Percentiles rank a stretch among this genome's conserved stretches.
These are phyloP conservation scores for Penicillium manginii DNA, from an alignment of 495 filamentous ascomycete species.

Conservation along the genomic window DNA sequence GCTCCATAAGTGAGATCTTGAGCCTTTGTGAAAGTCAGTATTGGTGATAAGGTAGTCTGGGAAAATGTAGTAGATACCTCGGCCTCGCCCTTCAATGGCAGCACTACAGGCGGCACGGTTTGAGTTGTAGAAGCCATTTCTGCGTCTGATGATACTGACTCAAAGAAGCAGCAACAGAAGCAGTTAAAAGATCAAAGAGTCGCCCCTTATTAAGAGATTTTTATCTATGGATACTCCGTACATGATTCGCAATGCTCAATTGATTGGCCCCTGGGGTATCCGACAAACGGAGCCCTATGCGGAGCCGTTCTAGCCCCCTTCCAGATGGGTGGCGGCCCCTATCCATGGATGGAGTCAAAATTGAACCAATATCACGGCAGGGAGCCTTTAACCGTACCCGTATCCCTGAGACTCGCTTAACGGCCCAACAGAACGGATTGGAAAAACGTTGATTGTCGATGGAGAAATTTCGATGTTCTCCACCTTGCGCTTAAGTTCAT, in stretches of 20 bases:
- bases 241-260: slow-evolving; percentile 17
- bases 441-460: slow-evolving; percentile 23
- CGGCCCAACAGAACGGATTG: slow-evolving; percentile 22
- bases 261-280: slow-evolving; percentile 20
- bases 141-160: slow-evolving; percentile 5
- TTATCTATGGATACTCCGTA: slow-evolving; percentile 10
- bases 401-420: slow-evolving; percentile 17
- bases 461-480: slow-evolving; percentile 12
- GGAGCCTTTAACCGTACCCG: not conserved
- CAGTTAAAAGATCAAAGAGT: slow-evolving; percentile 6
- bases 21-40: slow-evolving; percentile 13
- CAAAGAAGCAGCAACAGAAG: slow-evolving; percentile 10
- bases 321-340: slow-evolving; percentile 17
- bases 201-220: slow-evolving; percentile 14
- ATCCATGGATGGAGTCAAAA: slow-evolving; percentile 14
- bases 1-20: slow-evolving; percentile 24
- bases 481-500: slow-evolving; percentile 19
- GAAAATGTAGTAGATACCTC: slow-evolving; percentile 10
- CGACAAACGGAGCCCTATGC: slow-evolving; percentile 21
- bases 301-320: slow-evolving; percentile 24
- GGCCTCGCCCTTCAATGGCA: slow-evolving; percentile 20
- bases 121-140: slow-evolving; percentile 19
- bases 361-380: slow-evolving; percentile 14
- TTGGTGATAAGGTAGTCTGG: not conserved
- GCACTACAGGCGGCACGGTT: slow-evolving; percentile 20